These are phyloP conservation scores for Cucurbita pepo DNA, from an alignment of 306 rosid species.

Conservation along the genomic window DNA sequence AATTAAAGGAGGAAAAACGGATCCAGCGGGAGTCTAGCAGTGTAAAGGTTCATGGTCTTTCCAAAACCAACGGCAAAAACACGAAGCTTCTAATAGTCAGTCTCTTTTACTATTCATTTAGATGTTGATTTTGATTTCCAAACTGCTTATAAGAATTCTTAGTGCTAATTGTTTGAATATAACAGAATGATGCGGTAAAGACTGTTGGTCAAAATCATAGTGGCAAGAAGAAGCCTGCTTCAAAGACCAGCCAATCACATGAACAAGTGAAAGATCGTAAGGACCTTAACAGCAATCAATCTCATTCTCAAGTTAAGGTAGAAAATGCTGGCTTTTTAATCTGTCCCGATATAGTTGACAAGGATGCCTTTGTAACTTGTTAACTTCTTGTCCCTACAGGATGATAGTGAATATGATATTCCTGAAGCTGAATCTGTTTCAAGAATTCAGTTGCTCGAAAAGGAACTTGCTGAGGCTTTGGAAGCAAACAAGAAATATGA, in stretches of 20 bases:
- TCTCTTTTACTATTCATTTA: slow-evolving; percentile 12
- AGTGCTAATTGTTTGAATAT: slow-evolving; percentile 8
- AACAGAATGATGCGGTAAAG: slow-evolving; percentile 44
- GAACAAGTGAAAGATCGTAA: slow-evolving; percentile 32
- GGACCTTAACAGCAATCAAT: slow-evolving; percentile 20
- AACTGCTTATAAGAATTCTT: neutral
- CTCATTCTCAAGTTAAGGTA: slow-evolving; percentile 48
- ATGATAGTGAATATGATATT: slow-evolving; percentile 32
- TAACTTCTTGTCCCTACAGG: slow-evolving; percentile 21
- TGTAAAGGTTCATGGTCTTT: slow-evolving; percentile 11
- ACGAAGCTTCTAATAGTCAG: slow-evolving; percentile 44
- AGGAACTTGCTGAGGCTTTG: slow-evolving; percentile 41
- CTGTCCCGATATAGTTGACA: neutral
- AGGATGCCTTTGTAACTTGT: neutral
- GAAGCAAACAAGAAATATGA: slow-evolving; percentile 44
- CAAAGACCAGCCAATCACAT: slow-evolving; percentile 32
- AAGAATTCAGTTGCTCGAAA: slow-evolving; percentile 44
- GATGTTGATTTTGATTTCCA: slow-evolving; percentile 9
- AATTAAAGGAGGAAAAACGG: slow-evolving; percentile 15
- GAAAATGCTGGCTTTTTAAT: neutral
- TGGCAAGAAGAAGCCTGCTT: slow-evolving; percentile 32
- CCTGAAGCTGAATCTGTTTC: slow-evolving; percentile 32
- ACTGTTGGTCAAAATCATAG: slow-evolving; percentile 29
- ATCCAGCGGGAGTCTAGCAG: slow-evolving; percentile 17
- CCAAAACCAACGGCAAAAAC: slow-evolving; percentile 18